Evolutionary conservation across 176 grass and related monocot genomes (phyloP).

Genomic region (Avena eriantha): DNA sequence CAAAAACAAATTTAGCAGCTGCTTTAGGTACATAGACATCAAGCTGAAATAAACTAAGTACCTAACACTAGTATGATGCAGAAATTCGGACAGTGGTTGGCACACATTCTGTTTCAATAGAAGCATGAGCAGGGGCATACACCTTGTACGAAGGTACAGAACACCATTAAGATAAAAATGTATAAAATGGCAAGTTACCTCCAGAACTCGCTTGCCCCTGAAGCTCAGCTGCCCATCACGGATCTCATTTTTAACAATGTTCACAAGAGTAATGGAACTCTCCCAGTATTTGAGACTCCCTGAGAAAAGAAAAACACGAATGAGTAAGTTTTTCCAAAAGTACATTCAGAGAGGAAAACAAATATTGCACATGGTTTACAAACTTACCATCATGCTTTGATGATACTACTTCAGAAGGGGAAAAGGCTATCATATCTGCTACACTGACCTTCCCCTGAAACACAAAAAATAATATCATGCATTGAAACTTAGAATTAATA

Average conservation of each 20-base stretch:
- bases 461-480: conserved; percentile 29
- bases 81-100: background rate
- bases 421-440: conserved; percentile 84
- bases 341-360: conserved; percentile 16
- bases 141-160: conserved; percentile 13
- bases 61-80: conserved; percentile 19
- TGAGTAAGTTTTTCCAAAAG: conserved; percentile 12
- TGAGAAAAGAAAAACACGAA: conserved; percentile 34
- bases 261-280: conserved; percentile 80
- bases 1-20: background rate
- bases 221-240: conserved; percentile 91
- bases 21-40: conserved; percentile 7
- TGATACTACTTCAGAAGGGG: conserved; percentile 56
- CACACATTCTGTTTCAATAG: conserved; percentile 19
- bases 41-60: background rate
- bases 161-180: conserved; percentile 36
- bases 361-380: conserved; percentile 43
- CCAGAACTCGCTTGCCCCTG: conserved; percentile 87
- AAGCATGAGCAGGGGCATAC: conserved; percentile 25
- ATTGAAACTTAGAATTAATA: conserved; percentile 7
- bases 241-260: conserved; percentile 85
- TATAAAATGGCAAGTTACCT: conserved; percentile 53
- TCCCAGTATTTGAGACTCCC: conserved; percentile 82
- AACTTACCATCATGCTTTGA: conserved; percentile 83
- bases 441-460: conserved; percentile 83